Conservation (phyloP, 2,329 filamentous ascomycete species). For the Pseudopyricularia javanii region DNA sequence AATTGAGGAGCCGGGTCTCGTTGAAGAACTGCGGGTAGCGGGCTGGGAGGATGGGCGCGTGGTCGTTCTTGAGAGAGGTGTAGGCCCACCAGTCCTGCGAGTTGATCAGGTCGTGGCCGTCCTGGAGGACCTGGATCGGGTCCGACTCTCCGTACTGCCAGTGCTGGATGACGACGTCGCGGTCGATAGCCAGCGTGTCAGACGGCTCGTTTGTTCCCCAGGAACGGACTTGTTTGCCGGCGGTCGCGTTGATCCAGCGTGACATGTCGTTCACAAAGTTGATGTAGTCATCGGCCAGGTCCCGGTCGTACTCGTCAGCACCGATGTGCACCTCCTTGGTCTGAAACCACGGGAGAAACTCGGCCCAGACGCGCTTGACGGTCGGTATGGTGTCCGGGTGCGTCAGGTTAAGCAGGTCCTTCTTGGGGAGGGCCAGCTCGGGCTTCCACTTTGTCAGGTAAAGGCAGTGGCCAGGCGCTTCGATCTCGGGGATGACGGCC, state of each 20-base stretch:
- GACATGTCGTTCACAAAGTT: constrained; percentile 40
- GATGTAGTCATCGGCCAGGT: constrained; percentile 30
- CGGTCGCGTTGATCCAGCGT: constrained; percentile 23
- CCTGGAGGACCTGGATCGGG: constrained; percentile 26
- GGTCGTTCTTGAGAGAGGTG: constrained; percentile 37
- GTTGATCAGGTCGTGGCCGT: constrained; percentile 37
- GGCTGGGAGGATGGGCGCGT: constrained; percentile 24
- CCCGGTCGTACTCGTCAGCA: constrained; percentile 39
- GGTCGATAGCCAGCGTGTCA: constrained; percentile 16
- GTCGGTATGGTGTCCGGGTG: constrained; percentile 40
- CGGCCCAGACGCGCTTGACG: constrained; percentile 37
- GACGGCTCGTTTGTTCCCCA: constrained; percentile 43
- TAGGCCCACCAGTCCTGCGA: constrained; percentile 33
- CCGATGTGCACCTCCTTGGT: constrained; percentile 42
- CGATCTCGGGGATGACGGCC: constrained; percentile 46
- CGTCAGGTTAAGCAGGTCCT: constrained; percentile 37
- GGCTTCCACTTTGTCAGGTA: constrained; percentile 47
- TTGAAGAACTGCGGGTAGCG: constrained; percentile 40
- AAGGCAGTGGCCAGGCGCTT: constrained; percentile 44
- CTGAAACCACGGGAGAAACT: constrained; percentile 43
- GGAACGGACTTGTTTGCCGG: constrained; percentile 34
- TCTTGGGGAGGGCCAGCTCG: constrained; percentile 26
- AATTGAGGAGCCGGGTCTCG: constrained; percentile 7
- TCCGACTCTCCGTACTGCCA: constrained; percentile 43
- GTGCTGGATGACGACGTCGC: constrained; percentile 38